Base-by-base conservation (phyloP, 23 red algal genomes). In the Gracilaria gracilis region DNA sequence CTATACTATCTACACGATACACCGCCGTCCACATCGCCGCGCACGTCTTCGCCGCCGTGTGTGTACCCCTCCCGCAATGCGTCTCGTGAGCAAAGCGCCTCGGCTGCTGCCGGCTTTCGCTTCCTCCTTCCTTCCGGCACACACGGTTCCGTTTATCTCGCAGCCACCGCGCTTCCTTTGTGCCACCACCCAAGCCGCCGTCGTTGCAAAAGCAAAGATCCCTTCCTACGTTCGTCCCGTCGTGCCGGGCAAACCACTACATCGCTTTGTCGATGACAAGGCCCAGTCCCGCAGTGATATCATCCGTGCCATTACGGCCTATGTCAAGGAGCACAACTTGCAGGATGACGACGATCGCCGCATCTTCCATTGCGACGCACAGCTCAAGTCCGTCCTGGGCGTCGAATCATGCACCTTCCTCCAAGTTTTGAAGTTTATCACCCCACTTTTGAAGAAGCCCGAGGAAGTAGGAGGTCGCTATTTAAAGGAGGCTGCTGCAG, bases 261-360 rank as follows among this genome's bases (percentile, higher is more conserved):
- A 46, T 37, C 61, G 31, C 19, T 83, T 91, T 40, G 88, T 91
- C 73, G 75, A 81, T 75, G 88, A 91, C 39, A 82, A 91, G 67
- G 88, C 76, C 5, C 88, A 91, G 76, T 9, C 87, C 9, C 82
- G 94, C 42, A 24, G 48, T 0, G 83, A 75, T 37, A 54, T 96
- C 69, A n/a, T 93, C 74, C 42, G 62, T 21, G 71, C 50, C 13
- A 25, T 96, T 14, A 44, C 33, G 19, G 65, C 62, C 35, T 96
- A 96, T 64, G 81, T 88, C 81, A 88, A 90, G 51, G 44, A 82
- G 80, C 39, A 75, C 57, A 67, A 90, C 0, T 80, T 96, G 48
- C 95, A 96, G 61, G 78, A 92, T 23, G 61, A 67, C 0, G 33
- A 81, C 1, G 84, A 93, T 19, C 34, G 81, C 33, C 80, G 88